phyloP scores from a whole-genome alignment of 192 early-diverging fungal genomes.

The Physocladia obscura region DNA sequence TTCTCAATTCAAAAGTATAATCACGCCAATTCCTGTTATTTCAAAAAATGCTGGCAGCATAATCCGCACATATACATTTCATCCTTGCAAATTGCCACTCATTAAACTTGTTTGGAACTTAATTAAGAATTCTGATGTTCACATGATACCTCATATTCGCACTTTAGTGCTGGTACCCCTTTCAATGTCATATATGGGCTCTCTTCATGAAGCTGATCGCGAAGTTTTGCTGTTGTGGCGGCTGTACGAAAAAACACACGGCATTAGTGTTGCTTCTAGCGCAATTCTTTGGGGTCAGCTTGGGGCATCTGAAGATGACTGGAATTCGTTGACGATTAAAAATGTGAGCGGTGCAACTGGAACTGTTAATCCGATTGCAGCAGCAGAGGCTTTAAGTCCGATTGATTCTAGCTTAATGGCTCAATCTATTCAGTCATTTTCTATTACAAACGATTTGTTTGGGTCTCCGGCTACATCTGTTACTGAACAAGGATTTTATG shows the following conservation, averaged over 20 bases:
- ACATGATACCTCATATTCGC: neutral
- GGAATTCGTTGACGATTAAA: constrained; percentile 27
- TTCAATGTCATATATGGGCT: constrained; percentile 55
- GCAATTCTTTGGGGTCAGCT: constrained; percentile 60
- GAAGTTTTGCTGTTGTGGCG: constrained; percentile 54
- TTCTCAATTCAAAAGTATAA: constrained; percentile 39
- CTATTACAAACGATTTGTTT: constrained; percentile 42
- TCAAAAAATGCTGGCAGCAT: neutral
- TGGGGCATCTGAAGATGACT: constrained; percentile 26
- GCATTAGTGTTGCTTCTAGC: constrained; percentile 58
- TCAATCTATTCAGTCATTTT: constrained; percentile 56
- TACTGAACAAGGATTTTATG: constrained; percentile 45
- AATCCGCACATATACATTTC: neutral
- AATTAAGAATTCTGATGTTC: constrained; percentile 21
- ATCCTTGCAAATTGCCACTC: constrained; percentile 47
- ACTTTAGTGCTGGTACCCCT: neutral
- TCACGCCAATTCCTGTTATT: constrained; percentile 30
- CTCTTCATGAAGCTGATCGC: constrained; percentile 53
- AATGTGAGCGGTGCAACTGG: constrained; percentile 31
- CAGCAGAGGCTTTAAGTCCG: constrained; percentile 56
- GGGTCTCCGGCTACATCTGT: constrained; percentile 7
- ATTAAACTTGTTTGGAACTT: constrained; percentile 52
- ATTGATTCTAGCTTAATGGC: constrained; percentile 70
- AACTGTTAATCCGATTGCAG: constrained; percentile 14
- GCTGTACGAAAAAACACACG: constrained; percentile 58